Evolutionary conservation across 345 rosid species (phyloP), one percentile per base, ranked within the genome.

Genomic region (Lenwebbia sp.): DNA sequence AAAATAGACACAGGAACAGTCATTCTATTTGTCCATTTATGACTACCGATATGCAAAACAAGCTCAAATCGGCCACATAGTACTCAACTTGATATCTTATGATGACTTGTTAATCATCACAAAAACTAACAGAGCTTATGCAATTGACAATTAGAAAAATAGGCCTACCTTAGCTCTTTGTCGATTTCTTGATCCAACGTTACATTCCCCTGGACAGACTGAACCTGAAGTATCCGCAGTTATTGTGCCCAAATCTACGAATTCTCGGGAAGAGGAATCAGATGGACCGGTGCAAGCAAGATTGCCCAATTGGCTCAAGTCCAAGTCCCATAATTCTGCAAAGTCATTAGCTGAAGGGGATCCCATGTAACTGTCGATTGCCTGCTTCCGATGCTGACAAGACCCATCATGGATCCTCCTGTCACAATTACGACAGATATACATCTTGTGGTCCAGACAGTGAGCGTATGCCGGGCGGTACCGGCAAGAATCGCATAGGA

Each of bases 291-390:
- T 58, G 62, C 75, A 25, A 82, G 55, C 87, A 86, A 44, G 85
- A 83, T 86, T 62, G 15, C 87, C 88, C 55, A 88, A 22, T 28
- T 90, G 90, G 83, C 88, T 90, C 86, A 90, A 90, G 89, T 91
- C 92, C 89, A 93, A 89, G 54, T 96, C 92, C 94, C 95, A 95
- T 87, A 94, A 86, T 30, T 89, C 89, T 25, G 92, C 94, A 33
- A 95, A 93, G 87, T 94, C 96, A 89, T 90, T 92, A 65, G 98
- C 96, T 55, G 94, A 88, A 90, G 98, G 97, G 83, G 96, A 96
- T 50, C 95, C 96, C 30, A 86, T 90, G 85, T 94, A 96, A 90
- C 97, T 90, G 54, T 89, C 85, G 75, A 95, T 89, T 28, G 87
- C 88, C 15, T 78, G 90, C 84, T 86, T 95, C 85, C 56, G 91